These are phyloP conservation scores for Telfairia occidentalis DNA, from an alignment of 331 rosid genomes.

Conservation along the genomic window DNA sequence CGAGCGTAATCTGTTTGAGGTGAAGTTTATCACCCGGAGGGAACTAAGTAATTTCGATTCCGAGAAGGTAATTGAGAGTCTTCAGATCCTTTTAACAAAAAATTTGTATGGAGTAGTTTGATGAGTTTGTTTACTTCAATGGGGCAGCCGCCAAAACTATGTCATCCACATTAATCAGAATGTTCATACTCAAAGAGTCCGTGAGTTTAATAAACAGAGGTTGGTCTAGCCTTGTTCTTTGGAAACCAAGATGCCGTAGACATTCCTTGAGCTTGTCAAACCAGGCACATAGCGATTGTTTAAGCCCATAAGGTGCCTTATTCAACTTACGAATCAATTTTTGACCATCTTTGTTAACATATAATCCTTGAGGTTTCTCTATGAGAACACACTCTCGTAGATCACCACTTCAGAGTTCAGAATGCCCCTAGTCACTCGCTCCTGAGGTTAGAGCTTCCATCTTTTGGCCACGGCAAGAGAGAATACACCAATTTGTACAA, in stretches of 20 bases:
- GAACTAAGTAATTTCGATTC: background rate
- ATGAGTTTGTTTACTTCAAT: background rate
- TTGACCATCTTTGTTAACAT: background rate
- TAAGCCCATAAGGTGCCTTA: background rate
- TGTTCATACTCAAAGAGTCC: background rate
- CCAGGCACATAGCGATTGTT: background rate
- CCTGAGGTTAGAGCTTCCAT: background rate
- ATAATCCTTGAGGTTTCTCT: background rate
- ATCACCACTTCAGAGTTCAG: background rate
- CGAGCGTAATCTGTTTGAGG: background rate
- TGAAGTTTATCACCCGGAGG: background rate
- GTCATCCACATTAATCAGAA: background rate
- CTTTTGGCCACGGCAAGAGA: background rate
- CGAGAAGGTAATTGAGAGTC: background rate
- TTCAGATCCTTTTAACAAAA: background rate
- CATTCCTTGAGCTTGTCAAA: background rate
- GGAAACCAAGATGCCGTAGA: background rate
- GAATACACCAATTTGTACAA: background rate
- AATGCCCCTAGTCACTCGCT: background rate
- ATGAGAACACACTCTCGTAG: background rate
- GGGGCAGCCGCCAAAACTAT: background rate
- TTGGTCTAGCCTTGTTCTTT: background rate
- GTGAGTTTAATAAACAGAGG: background rate
- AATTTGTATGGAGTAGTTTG: background rate
- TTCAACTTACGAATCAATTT: background rate